Percentiles rank a stretch among this genome's conserved stretches.
phyloP scores from a whole-genome alignment of 225 moss, liverwort and hornwort species.

The Thuidium tamariscinum region DNA sequence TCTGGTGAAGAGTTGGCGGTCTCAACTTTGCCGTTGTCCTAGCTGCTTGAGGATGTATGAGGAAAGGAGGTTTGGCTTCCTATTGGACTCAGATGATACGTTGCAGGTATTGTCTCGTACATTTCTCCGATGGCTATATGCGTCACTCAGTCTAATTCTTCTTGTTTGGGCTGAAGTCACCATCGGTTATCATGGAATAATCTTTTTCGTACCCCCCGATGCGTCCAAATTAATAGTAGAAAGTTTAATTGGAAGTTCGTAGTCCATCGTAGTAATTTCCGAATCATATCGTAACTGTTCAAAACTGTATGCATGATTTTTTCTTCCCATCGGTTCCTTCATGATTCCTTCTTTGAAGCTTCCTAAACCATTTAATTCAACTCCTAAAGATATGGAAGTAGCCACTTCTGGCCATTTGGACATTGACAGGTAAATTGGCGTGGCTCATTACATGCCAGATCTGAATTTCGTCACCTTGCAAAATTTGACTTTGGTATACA shows the following conservation, averaged over 20 bases:
- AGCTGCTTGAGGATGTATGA: constrained; percentile 54
- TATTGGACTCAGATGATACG: constrained; percentile 70
- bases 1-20: constrained; percentile 60
- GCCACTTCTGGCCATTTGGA: not conserved
- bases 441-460: not conserved
- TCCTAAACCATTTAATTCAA: not conserved
- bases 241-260: not conserved
- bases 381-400: not conserved
- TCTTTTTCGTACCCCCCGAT: not conserved
- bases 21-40: constrained; percentile 56
- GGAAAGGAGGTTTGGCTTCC: constrained; percentile 31
- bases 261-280: not conserved
- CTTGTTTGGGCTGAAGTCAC: not conserved
- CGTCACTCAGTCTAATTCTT: not conserved
- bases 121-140: not conserved
- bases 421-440: not conserved
- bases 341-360: not conserved
- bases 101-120: constrained; percentile 33
- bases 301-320: not conserved
- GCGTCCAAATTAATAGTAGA: not conserved
- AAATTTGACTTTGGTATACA: not conserved
- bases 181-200: not conserved
- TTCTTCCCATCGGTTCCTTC: not conserved
- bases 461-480: not conserved
- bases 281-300: not conserved